A percentile compares a stretch with the other conserved stretches of the same genome.
Conservation (phyloP, 805 yeast genomes). For the Metschnikowia drakensbergensis region DNA sequence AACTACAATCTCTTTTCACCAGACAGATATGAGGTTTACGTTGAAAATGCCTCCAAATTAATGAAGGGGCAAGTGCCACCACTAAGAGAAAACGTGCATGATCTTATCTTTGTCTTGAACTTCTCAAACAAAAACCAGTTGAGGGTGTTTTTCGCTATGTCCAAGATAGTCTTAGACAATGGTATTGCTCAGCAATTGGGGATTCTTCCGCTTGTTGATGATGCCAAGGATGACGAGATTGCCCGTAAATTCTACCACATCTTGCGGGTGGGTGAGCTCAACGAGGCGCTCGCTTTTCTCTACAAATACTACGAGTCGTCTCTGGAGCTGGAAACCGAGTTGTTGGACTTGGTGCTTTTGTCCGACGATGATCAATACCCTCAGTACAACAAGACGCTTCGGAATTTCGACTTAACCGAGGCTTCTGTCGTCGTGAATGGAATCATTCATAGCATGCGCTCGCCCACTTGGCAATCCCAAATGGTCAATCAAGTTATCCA, state of each 20-base stretch:
- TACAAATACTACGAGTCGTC: conserved; percentile 33
- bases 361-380: conserved; percentile 18
- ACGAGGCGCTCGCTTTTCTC: conserved; percentile 38
- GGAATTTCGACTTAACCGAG: conserved; percentile 32
- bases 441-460: conserved; percentile 49
- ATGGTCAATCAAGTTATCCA: conserved; percentile 49
- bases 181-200: conserved; percentile 81
- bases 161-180: conserved; percentile 48
- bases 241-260: conserved; percentile 35
- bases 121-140: conserved; percentile 52
- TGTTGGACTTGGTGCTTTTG: conserved; percentile 20
- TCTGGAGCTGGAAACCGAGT: conserved; percentile 23
- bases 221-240: conserved; percentile 25
- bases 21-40: conserved; percentile 44
- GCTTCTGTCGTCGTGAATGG: conserved; percentile 74
- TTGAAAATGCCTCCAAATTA: conserved; percentile 19
- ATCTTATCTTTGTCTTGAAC: conserved; percentile 65
- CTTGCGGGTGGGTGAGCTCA: conserved; percentile 25
- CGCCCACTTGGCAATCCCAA: conserved; percentile 51
- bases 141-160: conserved; percentile 45
- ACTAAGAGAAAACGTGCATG: conserved; percentile 69
- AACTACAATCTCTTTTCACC: conserved; percentile 45
- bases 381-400: conserved; percentile 22
- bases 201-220: conserved; percentile 56
- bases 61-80: conserved; percentile 59